A percentile compares a stretch with the other conserved stretches of the same genome.
These are phyloP conservation scores for Biancaea sappan DNA, from an alignment of 306 rosid species.

Conservation along the genomic window DNA sequence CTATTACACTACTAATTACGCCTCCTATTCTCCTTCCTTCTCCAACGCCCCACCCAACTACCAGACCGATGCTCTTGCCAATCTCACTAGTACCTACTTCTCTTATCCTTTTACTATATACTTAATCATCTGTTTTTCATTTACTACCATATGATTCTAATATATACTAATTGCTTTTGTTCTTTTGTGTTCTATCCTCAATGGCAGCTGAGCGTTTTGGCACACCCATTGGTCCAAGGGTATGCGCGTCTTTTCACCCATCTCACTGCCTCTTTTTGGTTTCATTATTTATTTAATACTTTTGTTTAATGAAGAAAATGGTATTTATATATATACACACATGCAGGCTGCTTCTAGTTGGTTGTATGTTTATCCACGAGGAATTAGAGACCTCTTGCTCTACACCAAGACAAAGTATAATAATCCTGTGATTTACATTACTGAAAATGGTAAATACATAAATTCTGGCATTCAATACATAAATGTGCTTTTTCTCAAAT, in stretches of 20 bases:
- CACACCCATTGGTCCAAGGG: conserved; percentile 36
- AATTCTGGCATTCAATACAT: neutral
- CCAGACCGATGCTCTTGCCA: neutral
- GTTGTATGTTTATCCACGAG: conserved; percentile 21
- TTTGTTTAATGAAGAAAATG: too few relatives aligned
- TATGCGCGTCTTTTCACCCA: neutral
- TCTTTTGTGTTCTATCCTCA: too few relatives aligned
- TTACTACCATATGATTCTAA: too few relatives aligned
- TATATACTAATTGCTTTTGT: too few relatives aligned
- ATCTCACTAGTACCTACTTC: neutral
- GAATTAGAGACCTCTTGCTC: conserved; percentile 14
- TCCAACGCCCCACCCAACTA: neutral
- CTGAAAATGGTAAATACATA: conserved; percentile 17
- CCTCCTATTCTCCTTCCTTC: neutral
- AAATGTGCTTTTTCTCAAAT: too few relatives aligned
- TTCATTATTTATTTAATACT: too few relatives aligned
- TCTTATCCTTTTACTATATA: too few relatives aligned
- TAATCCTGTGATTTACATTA: neutral
- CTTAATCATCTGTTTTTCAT: too few relatives aligned
- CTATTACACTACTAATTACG: conserved; percentile 17
- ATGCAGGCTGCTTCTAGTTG: neutral
- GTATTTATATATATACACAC: neutral
- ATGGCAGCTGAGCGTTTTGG: conserved; percentile 12
- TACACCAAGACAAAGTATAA: neutral
- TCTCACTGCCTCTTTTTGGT: neutral